Evolutionary conservation across 129 eudicot genomes (phyloP).

Genomic region (Lactuca saligna): DNA sequence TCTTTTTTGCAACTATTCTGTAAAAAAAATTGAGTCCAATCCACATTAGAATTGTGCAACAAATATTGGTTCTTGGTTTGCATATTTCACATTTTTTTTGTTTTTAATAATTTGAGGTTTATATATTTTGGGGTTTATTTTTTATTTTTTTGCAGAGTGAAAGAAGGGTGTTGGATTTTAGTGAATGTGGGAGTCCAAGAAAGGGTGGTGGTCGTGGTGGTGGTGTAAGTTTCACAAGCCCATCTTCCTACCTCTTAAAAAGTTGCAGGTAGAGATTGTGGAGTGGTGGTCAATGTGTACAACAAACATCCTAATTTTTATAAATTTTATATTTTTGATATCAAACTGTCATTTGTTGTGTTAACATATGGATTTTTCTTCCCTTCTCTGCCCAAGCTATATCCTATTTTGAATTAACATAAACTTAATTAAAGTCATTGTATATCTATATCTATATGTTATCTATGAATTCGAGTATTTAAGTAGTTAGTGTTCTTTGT

Average conservation of each 20-base stretch:
- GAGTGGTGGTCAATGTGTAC: background rate
- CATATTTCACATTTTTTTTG: too few relatives aligned
- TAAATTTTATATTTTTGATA: too few relatives aligned
- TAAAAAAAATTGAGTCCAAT: too few relatives aligned
- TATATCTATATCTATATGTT: too few relatives aligned
- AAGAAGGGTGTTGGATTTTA: conserved; percentile 74
- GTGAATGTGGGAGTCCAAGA: conserved; percentile 71
- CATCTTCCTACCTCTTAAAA: conserved; percentile 70
- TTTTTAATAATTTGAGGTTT: too few relatives aligned
- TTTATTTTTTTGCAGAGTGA: conserved; percentile 74
- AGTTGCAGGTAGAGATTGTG: conserved; percentile 72
- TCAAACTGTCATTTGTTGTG: background rate
- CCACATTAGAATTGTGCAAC: too few relatives aligned
- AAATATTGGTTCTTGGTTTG: too few relatives aligned
- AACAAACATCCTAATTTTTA: too few relatives aligned
- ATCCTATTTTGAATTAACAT: background rate
- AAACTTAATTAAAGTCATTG: background rate
- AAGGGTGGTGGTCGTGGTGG: too few relatives aligned
- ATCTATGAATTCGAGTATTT: background rate
- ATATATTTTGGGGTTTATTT: too few relatives aligned
- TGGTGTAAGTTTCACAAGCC: conserved; percentile 47
- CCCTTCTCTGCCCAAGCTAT: too few relatives aligned
- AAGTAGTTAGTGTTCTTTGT: background rate
- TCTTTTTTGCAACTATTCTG: too few relatives aligned
- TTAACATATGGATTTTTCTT: background rate